A percentile compares a stretch with the other conserved stretches of the same genome.
Evolutionary conservation across 139 green algal genomes (phyloP).

Genomic region (Trebouxia sp.): DNA sequence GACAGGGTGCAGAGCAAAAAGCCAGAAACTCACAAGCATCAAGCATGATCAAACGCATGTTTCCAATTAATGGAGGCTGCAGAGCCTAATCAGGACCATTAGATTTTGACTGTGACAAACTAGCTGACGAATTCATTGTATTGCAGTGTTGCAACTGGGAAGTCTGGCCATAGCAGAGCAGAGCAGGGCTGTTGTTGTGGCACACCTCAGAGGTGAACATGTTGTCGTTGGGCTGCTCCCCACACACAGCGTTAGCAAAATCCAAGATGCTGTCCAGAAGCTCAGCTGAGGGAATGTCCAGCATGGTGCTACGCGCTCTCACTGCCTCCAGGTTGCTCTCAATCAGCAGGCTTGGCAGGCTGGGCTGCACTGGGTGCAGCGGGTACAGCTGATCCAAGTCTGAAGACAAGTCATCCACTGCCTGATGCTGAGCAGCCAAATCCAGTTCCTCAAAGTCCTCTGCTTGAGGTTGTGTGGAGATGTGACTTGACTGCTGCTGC

Average conservation of each 20-base stretch:
- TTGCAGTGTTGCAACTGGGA: too few species aligned
- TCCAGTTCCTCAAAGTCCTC: background rate
- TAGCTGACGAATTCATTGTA: too few species aligned
- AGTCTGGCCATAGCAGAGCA: too few species aligned
- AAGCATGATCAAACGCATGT: too few species aligned
- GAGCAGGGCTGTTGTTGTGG: too few species aligned
- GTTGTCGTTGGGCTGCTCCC: background rate
- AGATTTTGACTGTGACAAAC: too few species aligned
- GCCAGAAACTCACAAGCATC: too few species aligned
- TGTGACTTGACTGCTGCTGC: background rate
- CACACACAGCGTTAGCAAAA: slow-evolving; percentile 21
- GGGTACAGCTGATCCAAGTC: too few species aligned
- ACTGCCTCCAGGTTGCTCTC: slow-evolving; percentile 4
- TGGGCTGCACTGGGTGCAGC: too few species aligned
- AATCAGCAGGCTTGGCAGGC: background rate
- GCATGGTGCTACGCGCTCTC: background rate
- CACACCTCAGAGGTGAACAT: background rate
- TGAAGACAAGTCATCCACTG: background rate
- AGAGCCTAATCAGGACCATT: too few species aligned
- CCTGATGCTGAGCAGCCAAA: background rate
- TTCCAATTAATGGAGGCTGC: too few species aligned
- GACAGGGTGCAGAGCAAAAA: too few species aligned
- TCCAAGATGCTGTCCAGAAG: slow-evolving; percentile 22
- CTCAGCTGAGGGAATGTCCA: slow-evolving; percentile 17
- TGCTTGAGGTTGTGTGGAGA: background rate